Base-by-base conservation (phyloP, 208 protist species). In the Crithidia sp. region DNA sequence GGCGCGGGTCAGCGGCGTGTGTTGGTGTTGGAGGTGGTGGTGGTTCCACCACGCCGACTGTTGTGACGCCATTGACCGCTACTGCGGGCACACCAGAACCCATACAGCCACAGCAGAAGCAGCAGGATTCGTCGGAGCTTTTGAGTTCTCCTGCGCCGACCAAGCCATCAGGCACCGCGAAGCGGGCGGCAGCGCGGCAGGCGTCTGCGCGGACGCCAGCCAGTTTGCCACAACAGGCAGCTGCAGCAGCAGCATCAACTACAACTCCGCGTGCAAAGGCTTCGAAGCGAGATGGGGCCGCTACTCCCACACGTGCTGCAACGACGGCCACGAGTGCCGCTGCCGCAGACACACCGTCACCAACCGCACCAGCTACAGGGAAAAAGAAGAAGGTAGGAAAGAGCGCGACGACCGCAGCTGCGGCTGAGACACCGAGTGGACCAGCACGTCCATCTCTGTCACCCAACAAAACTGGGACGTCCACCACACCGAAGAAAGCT, bases 301-400 rank as follows among this genome's bases (percentile, higher is more conserved):
- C 9, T 0, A 49, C 45, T 49, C 45, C 45, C 45, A 49, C 45
- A 13, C 45, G 9, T 49, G 12, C 45, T 49, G 9, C 45, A 7
- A 49, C 45, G 45, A 49, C 45, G 9, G 12, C 45, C 12, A 28
- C 1, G 28, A 28, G 28, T 28, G 28, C 28, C 45, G 9, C 45
- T 7, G 9, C 45, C 45, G 45, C 12, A 2, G 12, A 49, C 12
- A 7, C 7, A 2, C 45, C 7, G 45, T 49, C 7, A 49, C 45
- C 45, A 49, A 49, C 45, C 7, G 45, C 45, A 49, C 9, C 45
- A 49, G 45, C 17, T 44, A 4, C 36, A 56, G 68, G 40, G 69
- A 74, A 6, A 56, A 74, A 45, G 56, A 74, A 67, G 56, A 74
- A 44, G 7, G 60, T 0, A 9, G 66, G 7, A 28, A 67, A 12